A percentile compares a stretch with the other conserved stretches of the same genome.
Evolutionary conservation across 768 basidiomycete genomes (phyloP).

Genomic region (Ramaria rubella): DNA sequence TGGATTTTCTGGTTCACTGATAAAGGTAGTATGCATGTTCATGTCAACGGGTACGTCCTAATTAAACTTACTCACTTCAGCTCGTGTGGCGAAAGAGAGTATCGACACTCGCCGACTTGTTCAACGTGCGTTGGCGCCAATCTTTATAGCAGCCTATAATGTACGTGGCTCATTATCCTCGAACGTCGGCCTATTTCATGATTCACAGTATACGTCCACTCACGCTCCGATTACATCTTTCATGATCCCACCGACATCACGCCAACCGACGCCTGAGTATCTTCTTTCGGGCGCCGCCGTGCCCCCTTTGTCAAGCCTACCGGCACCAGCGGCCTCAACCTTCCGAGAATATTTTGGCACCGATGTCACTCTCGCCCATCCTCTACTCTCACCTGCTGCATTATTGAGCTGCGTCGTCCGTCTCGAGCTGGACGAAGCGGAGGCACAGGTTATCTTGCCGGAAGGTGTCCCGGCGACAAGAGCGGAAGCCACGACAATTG

Average conservation of each 20-base stretch:
- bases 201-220: neutral
- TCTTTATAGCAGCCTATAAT: constrained; percentile 13
- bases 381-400: constrained; percentile 31
- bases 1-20: constrained; percentile 63
- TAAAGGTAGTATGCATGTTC: constrained; percentile 31
- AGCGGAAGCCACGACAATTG: constrained; percentile 26
- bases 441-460: constrained; percentile 16
- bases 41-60: constrained; percentile 4
- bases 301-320: constrained; percentile 39
- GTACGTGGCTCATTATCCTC: constrained; percentile 16
- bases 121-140: constrained; percentile 11
- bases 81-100: constrained; percentile 25
- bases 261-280: constrained; percentile 46
- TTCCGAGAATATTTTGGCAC: constrained; percentile 32
- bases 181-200: constrained; percentile 1
- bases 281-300: constrained; percentile 48
- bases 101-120: constrained; percentile 21
- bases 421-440: constrained; percentile 22
- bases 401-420: constrained; percentile 29
- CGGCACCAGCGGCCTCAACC: constrained; percentile 12
- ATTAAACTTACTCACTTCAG: constrained; percentile 12
- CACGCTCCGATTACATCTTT: constrained; percentile 13
- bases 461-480: constrained; percentile 27
- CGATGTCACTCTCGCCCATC: constrained; percentile 31
- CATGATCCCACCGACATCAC: constrained; percentile 27